phyloP scores from a whole-genome alignment of 176 grass and related monocot genomes.

The Alopecurus myosuroides region DNA sequence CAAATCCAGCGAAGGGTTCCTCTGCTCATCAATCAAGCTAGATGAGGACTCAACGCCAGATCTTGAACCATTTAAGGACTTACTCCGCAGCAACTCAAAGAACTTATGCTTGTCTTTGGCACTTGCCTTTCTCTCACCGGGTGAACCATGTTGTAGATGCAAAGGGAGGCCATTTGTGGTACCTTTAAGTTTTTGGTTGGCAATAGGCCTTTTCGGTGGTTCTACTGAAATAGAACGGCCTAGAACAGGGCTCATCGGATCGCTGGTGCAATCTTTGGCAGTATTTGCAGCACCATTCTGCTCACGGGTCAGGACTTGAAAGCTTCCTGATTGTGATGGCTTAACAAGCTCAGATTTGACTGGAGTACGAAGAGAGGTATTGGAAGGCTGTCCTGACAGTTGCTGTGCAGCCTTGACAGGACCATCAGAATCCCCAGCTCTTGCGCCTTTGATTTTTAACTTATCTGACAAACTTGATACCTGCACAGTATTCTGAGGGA shows the following conservation, averaged over 20 bases:
- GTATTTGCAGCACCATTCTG: conserved; percentile 45
- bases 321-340: conserved; percentile 48
- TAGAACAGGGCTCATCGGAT: conserved; percentile 43
- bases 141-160: conserved; percentile 34
- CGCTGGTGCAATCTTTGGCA: conserved; percentile 38
- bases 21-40: conserved; percentile 30
- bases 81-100: conserved; percentile 58
- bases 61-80: conserved; percentile 47
- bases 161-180: conserved; percentile 29
- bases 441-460: conserved; percentile 51
- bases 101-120: conserved; percentile 58
- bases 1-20: conserved; percentile 27
- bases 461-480: conserved; percentile 52
- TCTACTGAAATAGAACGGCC: conserved; percentile 39
- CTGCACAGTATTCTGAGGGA: conserved; percentile 14
- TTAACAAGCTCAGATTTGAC: conserved; percentile 50
- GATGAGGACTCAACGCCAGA: conserved; percentile 32
- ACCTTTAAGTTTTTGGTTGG: conserved; percentile 40
- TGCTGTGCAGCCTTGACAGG: conserved; percentile 34
- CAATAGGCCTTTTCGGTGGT: conserved; percentile 33
- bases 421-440: conserved; percentile 41
- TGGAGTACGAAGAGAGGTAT: conserved; percentile 26
- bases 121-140: conserved; percentile 55
- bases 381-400: conserved; percentile 35
- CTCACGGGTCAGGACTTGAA: conserved; percentile 67